Evolutionary conservation across 345 rosid species (phyloP).

Genomic region (Camelina hispida): DNA sequence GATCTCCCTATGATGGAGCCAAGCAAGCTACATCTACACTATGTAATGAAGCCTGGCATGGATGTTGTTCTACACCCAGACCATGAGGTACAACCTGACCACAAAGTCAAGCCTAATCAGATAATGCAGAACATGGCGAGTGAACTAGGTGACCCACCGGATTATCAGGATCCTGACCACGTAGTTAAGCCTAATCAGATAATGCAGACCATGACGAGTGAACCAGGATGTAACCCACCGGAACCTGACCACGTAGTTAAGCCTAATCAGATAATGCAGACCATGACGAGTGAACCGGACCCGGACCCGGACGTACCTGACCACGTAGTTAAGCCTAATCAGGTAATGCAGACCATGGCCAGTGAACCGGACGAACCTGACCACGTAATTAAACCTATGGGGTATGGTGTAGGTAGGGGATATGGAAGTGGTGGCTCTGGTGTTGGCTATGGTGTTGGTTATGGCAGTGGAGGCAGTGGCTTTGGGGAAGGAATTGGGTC

Average conservation of each 20-base stretch:
- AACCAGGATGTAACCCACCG: background rate
- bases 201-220: constrained; percentile 2
- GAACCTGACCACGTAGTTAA: background rate
- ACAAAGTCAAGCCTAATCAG: background rate
- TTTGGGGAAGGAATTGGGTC: constrained; percentile 40
- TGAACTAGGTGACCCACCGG: too few species aligned
- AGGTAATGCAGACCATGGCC: background rate
- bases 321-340: constrained; percentile 8
- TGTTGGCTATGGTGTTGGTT: constrained; percentile 32
- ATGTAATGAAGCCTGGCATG: constrained; percentile 22
- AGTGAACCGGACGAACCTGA: background rate
- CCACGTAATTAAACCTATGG: background rate
- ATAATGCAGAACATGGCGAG: background rate
- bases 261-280: background rate
- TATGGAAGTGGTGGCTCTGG: constrained; percentile 21
- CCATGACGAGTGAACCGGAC: constrained; percentile 3
- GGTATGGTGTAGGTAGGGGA: too few species aligned
- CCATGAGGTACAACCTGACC: constrained; percentile 19
- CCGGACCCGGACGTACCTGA: constrained; percentile 2
- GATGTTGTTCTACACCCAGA: constrained; percentile 11
- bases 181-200: background rate
- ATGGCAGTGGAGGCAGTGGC: constrained; percentile 36
- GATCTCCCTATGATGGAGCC: constrained; percentile 41
- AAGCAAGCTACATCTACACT: constrained; percentile 16
- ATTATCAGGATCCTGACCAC: background rate